phyloP scores from a whole-genome alignment of 2,329 filamentous ascomycete genomes.

The Penicillium sp. region DNA sequence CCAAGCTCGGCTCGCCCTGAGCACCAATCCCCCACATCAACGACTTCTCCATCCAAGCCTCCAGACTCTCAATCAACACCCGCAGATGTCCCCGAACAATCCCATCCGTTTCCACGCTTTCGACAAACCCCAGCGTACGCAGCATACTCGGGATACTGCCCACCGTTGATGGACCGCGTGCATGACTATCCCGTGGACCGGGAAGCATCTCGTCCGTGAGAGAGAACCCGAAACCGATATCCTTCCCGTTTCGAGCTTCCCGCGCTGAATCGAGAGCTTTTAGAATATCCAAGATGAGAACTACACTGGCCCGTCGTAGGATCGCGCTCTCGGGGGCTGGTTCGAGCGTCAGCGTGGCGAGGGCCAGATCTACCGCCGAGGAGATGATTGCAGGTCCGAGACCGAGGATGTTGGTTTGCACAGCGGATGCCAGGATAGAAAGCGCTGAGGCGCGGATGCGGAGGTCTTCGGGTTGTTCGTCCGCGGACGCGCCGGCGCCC shows the following conservation, averaged over 20 bases:
- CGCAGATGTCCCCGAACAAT: conserved; percentile 46
- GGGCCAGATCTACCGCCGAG: conserved; percentile 43
- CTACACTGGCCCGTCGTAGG: conserved; percentile 43
- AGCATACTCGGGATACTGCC: conserved; percentile 45
- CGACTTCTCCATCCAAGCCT: conserved; percentile 48
- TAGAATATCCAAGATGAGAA: conserved; percentile 45
- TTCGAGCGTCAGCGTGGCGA: conserved; percentile 44
- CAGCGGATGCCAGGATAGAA: conserved; percentile 45
- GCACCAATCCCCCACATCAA: conserved; percentile 42
- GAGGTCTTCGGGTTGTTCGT: conserved; percentile 47
- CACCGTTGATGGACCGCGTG: conserved; percentile 29
- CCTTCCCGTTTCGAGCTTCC: conserved; percentile 31
- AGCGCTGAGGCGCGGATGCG: conserved; percentile 47
- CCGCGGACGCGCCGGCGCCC: conserved; percentile 41
- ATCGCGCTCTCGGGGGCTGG: conserved; percentile 42
- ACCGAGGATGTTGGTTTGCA: conserved; percentile 44
- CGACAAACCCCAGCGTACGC: conserved; percentile 40
- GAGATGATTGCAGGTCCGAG: conserved; percentile 39
- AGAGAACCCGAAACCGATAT: conserved; percentile 46
- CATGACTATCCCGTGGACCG: background rate
- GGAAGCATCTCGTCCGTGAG: conserved; percentile 23
- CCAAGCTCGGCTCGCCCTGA: conserved; percentile 31
- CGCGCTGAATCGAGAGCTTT: conserved; percentile 42
- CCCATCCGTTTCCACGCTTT: conserved; percentile 40
- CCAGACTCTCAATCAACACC: conserved; percentile 44